phyloP scores from a whole-genome alignment of 2,329 filamentous ascomycete genomes.

The Calonectria multiphialidica region DNA sequence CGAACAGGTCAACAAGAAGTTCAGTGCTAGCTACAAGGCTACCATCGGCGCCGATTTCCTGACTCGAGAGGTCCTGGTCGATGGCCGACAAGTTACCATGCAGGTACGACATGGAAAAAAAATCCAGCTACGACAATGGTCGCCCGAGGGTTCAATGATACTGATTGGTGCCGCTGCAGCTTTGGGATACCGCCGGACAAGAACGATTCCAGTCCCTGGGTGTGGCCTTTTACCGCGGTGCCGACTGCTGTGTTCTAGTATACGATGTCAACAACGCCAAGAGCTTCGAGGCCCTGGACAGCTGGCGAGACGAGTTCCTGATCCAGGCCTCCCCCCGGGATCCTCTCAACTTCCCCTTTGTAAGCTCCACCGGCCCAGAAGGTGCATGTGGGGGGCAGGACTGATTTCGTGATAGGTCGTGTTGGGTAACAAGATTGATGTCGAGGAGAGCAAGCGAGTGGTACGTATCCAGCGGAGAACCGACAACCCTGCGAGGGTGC shows the following conservation, averaged over 20 bases:
- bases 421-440: conserved; percentile 98
- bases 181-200: conserved; percentile 98
- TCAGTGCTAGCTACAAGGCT: conserved; percentile 99
- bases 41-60: conserved; percentile 99
- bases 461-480: conserved; percentile 53
- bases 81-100: conserved; percentile 98
- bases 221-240: conserved; percentile 96
- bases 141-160: background rate
- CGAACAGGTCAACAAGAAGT: conserved; percentile 97
- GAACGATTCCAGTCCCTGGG: conserved; percentile 98
- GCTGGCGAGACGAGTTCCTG: conserved; percentile 98
- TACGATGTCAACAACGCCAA: conserved; percentile 99
- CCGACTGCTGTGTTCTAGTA: conserved; percentile 97
- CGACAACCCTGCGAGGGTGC: conserved; percentile 16
- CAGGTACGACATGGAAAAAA: conserved; percentile 70
- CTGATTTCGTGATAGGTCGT: conserved; percentile 74
- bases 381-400: background rate
- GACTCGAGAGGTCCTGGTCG: conserved; percentile 96
- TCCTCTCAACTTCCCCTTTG: conserved; percentile 97
- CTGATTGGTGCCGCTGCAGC: conserved; percentile 61
- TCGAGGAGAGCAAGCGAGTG: conserved; percentile 97
- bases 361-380: conserved; percentile 61
- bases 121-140: conserved; percentile 21
- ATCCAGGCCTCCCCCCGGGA: conserved; percentile 97
- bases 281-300: conserved; percentile 98